Conservation (phyloP, 2,329 filamentous ascomycete genomes). For the Septoria linicola region DNA sequence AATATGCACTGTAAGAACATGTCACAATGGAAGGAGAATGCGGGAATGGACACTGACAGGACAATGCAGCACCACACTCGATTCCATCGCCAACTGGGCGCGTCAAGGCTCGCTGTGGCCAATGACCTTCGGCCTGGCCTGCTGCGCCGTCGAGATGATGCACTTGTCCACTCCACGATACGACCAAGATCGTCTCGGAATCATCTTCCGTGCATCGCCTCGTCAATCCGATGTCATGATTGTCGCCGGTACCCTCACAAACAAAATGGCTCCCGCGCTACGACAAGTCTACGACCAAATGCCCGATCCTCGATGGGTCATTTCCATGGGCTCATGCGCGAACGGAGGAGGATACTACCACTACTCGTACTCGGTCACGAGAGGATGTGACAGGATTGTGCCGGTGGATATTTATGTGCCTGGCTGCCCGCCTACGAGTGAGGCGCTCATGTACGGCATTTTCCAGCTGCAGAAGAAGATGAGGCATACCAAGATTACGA, state of each 20-base stretch:
- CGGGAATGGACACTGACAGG: constrained; percentile 22
- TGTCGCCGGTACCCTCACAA: constrained; percentile 86
- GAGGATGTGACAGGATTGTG: constrained; percentile 73
- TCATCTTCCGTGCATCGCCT: constrained; percentile 86
- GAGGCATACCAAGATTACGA: constrained; percentile 55
- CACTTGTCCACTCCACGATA: constrained; percentile 83
- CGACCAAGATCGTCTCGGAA: constrained; percentile 83
- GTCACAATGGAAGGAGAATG: not conserved
- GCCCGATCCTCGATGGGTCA: constrained; percentile 83
- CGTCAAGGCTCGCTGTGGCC: constrained; percentile 84
- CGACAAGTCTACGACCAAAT: constrained; percentile 91
- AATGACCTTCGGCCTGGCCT: constrained; percentile 84
- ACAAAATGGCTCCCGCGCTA: constrained; percentile 90
- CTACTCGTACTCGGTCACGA: constrained; percentile 74
- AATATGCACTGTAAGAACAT: constrained; percentile 77
- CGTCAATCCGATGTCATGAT: constrained; percentile 92
- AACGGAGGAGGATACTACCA: constrained; percentile 84
- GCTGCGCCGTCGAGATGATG: constrained; percentile 93
- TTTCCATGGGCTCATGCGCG: constrained; percentile 79
- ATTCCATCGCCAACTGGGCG: constrained; percentile 79
- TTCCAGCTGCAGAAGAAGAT: constrained; percentile 78
- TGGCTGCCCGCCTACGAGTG: constrained; percentile 61
- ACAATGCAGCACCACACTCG: constrained; percentile 66
- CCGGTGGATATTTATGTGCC: constrained; percentile 80
- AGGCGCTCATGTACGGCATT: constrained; percentile 60